Base-by-base conservation (phyloP, 441 rosid species). In the Bocquillonia castaneifolia region DNA sequence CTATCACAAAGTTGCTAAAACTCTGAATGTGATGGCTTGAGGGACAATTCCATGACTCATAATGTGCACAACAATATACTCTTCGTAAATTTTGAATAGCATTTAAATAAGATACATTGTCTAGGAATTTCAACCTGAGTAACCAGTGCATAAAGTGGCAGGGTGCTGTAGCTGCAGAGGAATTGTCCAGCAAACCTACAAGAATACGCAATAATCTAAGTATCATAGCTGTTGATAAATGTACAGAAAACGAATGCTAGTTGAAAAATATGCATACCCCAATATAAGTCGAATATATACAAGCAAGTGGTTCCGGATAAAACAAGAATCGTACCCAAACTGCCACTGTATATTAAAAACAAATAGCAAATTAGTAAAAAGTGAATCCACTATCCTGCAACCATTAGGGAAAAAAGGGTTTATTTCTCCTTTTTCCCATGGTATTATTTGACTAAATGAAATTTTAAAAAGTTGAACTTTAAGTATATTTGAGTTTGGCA, bases 91-190 rank as follows among this genome's bases (percentile, higher is more conserved):
- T 42, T 44, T 28, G 13, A 60, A 26, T 40, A 6, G 18, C 20
- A n/a, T 37, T 23, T 52, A 2, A 28, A 26, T 6, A 26, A 26
- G 36, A 50, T 50, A 50, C 5, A n/a, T 22, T 18, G 8, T 29
- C 15, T 17, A 59, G 25, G 55, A 50, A 23, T 14, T 13, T 29
- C 56, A 42, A 93, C 98, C 92, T 89, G 98, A 29, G 96, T 83
- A 29, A 86, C 96, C 14, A 90, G 80, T 14, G 93, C 98, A 37
- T 93, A 93, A 17, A 93, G 92, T 0, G 98, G 97, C 64, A 93
- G 83, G 65, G 97, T 93, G 72, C 98, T 91, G 80, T 91, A 93
- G 79, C 97, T 89, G 79, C 98, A 91, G 17, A 93, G 85, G 72
- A 89, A 83, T 87, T 93, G 98, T 71, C 96, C 95, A 15, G 89